Base-by-base conservation (phyloP, 75 land plant species). In the Pinus tabuliformis region DNA sequence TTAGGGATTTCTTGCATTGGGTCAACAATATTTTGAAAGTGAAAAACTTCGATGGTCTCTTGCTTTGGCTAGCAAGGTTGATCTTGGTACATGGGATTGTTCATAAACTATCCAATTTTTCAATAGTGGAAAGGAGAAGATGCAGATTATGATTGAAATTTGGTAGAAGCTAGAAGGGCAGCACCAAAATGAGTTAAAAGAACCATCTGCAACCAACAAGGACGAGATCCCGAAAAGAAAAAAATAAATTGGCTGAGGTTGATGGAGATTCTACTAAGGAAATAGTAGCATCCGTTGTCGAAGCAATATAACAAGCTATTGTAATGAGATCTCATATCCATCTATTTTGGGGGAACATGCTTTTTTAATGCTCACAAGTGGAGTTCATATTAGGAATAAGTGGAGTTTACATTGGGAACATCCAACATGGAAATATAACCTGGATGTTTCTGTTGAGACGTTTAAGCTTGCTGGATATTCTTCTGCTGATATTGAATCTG, bases 341-440 rank as follows among this genome's bases (percentile, higher is more conserved):
- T n/a, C 86, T 92, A 13, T 92, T 92, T 77, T 89, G 95, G 95
- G 95, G 95, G 37, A 92, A 92, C 81, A 87, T 92, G 88, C 87
- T 92, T 15, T 92, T 92, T 82, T 92, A 92, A 77, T 80, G 91
- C 14, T 92, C 95, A 39, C 95, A 92, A 77, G 89, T 92, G 26
- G 95, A 92, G 73, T 88, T 77, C 78, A 89, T 86, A 70, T 76
- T 92, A n/a, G n/a, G n/a, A n/a, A n/a, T n/a, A n/a, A n/a, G n/a
- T n/a, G n/a, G n/a, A n/a, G n/a, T n/a, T n/a, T n/a, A n/a, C n/a
- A n/a, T n/a, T n/a, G n/a, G 28, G 95, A 88, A 20, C 20, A 75
- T 42, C 75, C 56, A 63, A 78, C 72, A 64, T 92, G 95, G 95
- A 79, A 92, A 58, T 77, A 84, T 56, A 83, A 86, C 42, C 85